Base-by-base conservation (phyloP, 2,329 filamentous ascomycete genomes). In the Botrytis elliptica region DNA sequence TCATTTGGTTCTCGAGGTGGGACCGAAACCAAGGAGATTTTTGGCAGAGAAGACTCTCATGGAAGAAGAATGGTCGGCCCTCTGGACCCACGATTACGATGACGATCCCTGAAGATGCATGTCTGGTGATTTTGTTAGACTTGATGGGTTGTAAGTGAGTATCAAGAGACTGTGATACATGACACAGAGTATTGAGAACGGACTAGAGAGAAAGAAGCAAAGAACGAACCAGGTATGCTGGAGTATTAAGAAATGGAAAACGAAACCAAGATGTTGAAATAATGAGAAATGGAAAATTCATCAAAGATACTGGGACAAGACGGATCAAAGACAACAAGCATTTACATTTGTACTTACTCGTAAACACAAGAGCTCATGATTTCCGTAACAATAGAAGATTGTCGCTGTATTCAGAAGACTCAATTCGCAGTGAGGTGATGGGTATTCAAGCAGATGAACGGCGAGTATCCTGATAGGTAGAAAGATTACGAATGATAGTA, bases 21-120 rank as follows among this genome's bases (percentile, higher is more conserved):
- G 36, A 49, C 1, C 33, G 33, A 8, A 74, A 71, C 72, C 72
- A 74, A 18, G 18, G 25, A 2, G 60, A 66, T 3, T 67, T 57
- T 36, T 71, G 60, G n/a, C 46, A 66, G 16, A 62, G 62, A 6
- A 71, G 40, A 33, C 42, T 63, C 6, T 73, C n/a, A 16, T 55
- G 71, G 36, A 70, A 70, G 33, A 63, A 60, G 36, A 52, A 73
- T 10, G 46, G 20, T 16, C 14, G 29, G n/a, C 29, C 36, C 38
- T 70, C 57, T 4, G 25, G 22, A 2, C 66, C 38, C 4, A 64
- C 57, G 6, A 63, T 49, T n/a, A 73, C 65, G 29, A 55, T 68
- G 38, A 69, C 1, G 6, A 69, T 44, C 3, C 36, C 42, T 4
- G 69, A 72, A 42, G 29, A 46, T 38, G 71, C 49, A 62, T 49